Percentiles rank a stretch among this genome's conserved stretches.
These are phyloP conservation scores for Puya raimondii DNA, from an alignment of 176 grass and related monocot genomes.

Conservation along the genomic window DNA sequence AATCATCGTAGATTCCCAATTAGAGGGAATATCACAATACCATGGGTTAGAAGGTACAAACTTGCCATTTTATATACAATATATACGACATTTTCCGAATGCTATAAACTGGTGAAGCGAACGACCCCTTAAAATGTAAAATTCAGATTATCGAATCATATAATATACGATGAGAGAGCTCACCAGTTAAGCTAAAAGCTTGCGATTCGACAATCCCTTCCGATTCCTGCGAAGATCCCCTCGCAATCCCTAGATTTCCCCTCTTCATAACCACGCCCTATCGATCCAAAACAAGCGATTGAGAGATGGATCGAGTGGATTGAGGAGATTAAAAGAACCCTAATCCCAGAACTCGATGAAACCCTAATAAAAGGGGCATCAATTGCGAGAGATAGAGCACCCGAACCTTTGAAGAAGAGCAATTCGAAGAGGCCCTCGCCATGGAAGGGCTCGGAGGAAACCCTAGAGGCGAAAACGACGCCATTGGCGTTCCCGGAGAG, in stretches of 20 bases:
- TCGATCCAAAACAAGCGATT: neutral
- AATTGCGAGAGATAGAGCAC: too few species aligned
- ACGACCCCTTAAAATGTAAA: neutral
- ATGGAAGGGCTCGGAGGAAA: neutral
- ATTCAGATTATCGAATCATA: neutral
- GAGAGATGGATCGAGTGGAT: neutral
- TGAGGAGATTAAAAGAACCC: too few species aligned
- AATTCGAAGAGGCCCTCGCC: neutral
- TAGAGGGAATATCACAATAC: too few species aligned
- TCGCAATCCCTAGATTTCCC: neutral
- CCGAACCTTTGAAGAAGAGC: neutral
- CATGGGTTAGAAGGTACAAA: too few species aligned
- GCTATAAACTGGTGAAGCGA: neutral
- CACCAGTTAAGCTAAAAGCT: neutral
- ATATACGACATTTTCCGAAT: too few species aligned
- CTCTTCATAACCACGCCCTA: neutral
- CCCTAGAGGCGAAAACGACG: neutral
- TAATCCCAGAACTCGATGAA: too few species aligned
- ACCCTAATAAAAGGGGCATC: too few species aligned
- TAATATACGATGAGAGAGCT: neutral
- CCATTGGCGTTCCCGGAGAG: neutral
- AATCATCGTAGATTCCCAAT: too few species aligned
- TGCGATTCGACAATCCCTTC: neutral
- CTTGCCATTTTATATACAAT: too few species aligned
- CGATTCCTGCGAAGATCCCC: neutral